Evolutionary conservation across 495 filamentous ascomycete genomes (phyloP), one percentile per base, ranked within the genome.

Genomic region (Platismatia glauca): DNA sequence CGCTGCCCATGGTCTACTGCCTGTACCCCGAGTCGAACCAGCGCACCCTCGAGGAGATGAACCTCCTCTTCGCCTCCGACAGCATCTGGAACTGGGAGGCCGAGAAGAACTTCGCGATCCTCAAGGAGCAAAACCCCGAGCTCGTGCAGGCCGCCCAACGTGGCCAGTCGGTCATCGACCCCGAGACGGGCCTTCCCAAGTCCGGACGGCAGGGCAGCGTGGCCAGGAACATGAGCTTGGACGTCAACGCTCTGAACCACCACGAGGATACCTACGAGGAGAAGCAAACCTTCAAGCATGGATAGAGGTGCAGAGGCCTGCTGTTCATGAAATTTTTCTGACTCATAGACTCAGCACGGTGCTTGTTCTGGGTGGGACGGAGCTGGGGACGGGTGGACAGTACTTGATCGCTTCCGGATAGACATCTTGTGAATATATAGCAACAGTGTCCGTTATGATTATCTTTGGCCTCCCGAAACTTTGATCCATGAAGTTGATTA

Each of bases 11-110:
- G 73, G 82, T 88, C 29, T 88, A 83, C 82, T 83, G 81, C n/a
- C 64, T 86, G 0, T 88, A 88, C 59, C 86, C 86, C 1, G 85
- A 89, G 68, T 83, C 79, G 33, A 86, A 84, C 68, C 84, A 87
- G 70, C 82, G 84, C 18, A 86, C 84, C 0, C 74, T 89, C 24
- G 86, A 89, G 64, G 85, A 87, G 61, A 88, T 88, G 78, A 82
- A 88, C 65, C 73, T 88, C 7, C 69, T 88, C 12, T 88, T 88
- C 58, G 86, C 84, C 0, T 74, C 80, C 2, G 73, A 80, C 15
- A 82, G 76, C 1, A 79, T 79, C 7, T 87, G 81, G 80, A 77
- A 78, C 18, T 84, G 85, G 84, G 84, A 86, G 62, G 85, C 84
- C 11, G 84, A 87, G 73, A 78, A 75, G 67, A 84, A 74, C 38